Evolutionary conservation across 805 yeast species (phyloP).

Genomic region (Kodamaea leandrae): DNA sequence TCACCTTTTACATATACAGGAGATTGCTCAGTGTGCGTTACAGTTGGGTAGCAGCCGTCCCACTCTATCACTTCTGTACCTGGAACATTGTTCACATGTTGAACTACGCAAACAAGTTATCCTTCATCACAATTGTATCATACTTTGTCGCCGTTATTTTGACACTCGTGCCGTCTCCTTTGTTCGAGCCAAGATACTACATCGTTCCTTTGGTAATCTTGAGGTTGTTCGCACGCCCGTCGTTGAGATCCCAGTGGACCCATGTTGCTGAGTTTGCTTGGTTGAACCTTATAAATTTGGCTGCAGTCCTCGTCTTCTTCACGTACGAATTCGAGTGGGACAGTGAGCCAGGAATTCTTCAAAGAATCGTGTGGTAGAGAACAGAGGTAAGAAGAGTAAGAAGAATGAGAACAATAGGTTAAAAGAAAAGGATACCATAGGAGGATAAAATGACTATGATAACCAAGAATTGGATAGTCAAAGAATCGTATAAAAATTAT

Average conservation of each 20-base stretch:
- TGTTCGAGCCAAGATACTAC: slow-evolving; percentile 92
- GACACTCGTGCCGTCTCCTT: slow-evolving; percentile 83
- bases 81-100: slow-evolving; percentile 28
- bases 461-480: no score
- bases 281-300: slow-evolving; percentile 54
- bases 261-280: slow-evolving; percentile 56
- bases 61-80: slow-evolving; percentile 66
- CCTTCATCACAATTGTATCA: slow-evolving; percentile 44
- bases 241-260: background rate
- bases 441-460: no score
- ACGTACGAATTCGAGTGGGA: slow-evolving; percentile 66
- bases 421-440: background rate
- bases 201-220: slow-evolving; percentile 77
- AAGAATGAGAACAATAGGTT: background rate
- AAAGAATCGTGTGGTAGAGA: slow-evolving; percentile 84
- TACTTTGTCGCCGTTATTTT: slow-evolving; percentile 50
- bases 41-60: slow-evolving; percentile 51
- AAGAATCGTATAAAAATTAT: no score
- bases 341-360: slow-evolving; percentile 52
- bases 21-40: slow-evolving; percentile 52
- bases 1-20: slow-evolving; percentile 81
- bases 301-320: slow-evolving; percentile 56
- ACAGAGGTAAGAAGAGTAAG: background rate
- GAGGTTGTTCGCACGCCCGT: slow-evolving; percentile 55
- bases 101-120: slow-evolving; percentile 7